Evolutionary conservation across 495 filamentous ascomycete genomes (phyloP).

Genomic region (Podospora pseudopauciseta): DNA sequence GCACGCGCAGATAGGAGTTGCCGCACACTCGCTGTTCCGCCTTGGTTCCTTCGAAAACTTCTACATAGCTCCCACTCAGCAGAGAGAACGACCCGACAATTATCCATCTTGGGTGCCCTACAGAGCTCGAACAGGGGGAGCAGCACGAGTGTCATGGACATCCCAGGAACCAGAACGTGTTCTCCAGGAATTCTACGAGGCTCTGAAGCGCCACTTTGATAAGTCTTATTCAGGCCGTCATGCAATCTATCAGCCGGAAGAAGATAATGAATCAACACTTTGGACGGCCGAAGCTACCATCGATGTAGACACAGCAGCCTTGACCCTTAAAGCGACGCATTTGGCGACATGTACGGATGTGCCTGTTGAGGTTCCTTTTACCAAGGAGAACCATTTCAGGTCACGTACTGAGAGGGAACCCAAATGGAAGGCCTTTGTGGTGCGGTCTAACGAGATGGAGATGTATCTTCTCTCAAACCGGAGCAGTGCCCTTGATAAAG

Average conservation of each 20-base stretch:
- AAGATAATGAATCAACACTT: neutral
- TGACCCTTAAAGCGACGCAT: constrained; percentile 5
- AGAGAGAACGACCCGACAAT: neutral
- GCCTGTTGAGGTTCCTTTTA: neutral
- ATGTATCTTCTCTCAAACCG: too few relatives aligned
- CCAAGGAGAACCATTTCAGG: too few relatives aligned
- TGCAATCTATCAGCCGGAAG: neutral
- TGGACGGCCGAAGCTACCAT: neutral
- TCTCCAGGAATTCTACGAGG: too few relatives aligned
- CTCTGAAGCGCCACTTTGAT: too few relatives aligned
- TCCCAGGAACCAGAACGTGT: too few relatives aligned
- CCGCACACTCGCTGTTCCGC: neutral
- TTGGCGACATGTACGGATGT: neutral
- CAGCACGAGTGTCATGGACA: too few relatives aligned
- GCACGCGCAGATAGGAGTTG: neutral
- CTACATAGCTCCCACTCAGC: neutral
- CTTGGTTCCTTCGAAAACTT: neutral
- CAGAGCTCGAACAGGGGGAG: too few relatives aligned
- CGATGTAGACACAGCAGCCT: constrained; percentile 1
- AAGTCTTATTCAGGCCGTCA: neutral
- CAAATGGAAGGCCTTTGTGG: neutral
- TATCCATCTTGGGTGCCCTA: too few relatives aligned
- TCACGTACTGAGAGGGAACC: too few relatives aligned
- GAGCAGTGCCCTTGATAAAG: too few relatives aligned
- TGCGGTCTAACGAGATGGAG: too few relatives aligned